Evolutionary conservation across 2,329 filamentous ascomycete genomes (phyloP), one percentile per base, ranked within the genome.

Genomic region (Trichoderma arundinaceum): DNA sequence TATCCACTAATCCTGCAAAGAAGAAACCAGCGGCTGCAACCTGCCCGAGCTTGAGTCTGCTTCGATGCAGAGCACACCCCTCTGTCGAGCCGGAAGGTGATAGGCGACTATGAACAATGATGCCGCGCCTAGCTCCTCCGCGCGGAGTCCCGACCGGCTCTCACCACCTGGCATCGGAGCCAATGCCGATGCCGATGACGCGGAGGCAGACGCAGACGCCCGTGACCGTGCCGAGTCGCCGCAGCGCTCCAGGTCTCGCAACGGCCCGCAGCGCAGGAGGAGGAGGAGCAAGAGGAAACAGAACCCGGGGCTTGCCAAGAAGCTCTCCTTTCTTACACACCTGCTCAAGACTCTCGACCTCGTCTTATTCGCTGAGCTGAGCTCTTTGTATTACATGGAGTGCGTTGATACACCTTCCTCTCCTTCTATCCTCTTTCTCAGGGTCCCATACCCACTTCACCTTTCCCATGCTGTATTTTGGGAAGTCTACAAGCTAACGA

Each of bases 331-430:
- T 73, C 77, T 89, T 70, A 85, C 81, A 46, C 83, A 88, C 70
- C 79, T 90, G 67, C 83, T 88, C 70, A 80, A 81, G 71, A 86
- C 82, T 68, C 78, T 90, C 66, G 88, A 91, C 77, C 83, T 84
- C 71, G 72, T 90, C 52, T 83, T 89, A 56, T 88, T 88, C 74
- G 85, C 84, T 46, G 87, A 90, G 78, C 79, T 90, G 65, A 88
- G 86, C 72, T 82, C 84, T 49, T 71, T 90, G 70, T 91, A 91
- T 74, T 90, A 90, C 74, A 87, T 90, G 84, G 88, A 91, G 88
- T 90, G 19, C 22, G 65, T 66, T 19, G 38, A 43, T 39, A 28
- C 12, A 15, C 12, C 17, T 15, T 12, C 35, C 35, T 54, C 35
- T 49, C 46, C 15, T 9, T 39, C 39, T 10, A 41, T 8, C 39